Evolutionary conservation across 768 basidiomycete species (phyloP).

Genomic region (Gyrodon lividus): DNA sequence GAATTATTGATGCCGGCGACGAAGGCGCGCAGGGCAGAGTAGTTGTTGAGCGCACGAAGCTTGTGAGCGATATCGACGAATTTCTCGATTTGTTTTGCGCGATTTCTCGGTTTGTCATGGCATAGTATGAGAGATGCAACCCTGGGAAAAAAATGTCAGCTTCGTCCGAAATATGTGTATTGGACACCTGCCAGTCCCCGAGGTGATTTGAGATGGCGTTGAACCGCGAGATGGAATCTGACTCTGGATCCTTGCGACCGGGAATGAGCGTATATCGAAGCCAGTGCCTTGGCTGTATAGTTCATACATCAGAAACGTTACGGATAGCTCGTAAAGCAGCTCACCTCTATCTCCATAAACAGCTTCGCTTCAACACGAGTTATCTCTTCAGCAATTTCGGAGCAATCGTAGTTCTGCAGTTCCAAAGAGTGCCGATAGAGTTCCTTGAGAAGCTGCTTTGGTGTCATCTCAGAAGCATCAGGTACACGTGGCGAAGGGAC

Average conservation of each 20-base stretch:
- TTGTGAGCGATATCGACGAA: constrained; percentile 81
- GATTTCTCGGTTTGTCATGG: constrained; percentile 71
- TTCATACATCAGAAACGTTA: neutral
- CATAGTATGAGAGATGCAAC: constrained; percentile 88
- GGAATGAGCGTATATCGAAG: constrained; percentile 73
- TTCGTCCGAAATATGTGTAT: neutral
- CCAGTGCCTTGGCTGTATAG: constrained; percentile 79
- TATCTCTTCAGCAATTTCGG: constrained; percentile 82
- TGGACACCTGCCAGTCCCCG: constrained; percentile 65
- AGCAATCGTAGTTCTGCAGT: constrained; percentile 54
- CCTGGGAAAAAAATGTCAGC: constrained; percentile 49
- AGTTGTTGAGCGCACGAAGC: constrained; percentile 85
- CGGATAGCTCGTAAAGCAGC: constrained; percentile 13
- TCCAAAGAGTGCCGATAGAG: constrained; percentile 59
- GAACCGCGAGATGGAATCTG: constrained; percentile 71
- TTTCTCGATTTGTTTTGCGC: constrained; percentile 84
- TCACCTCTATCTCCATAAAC: constrained; percentile 77
- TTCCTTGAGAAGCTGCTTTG: constrained; percentile 63
- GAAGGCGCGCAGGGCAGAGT: constrained; percentile 88
- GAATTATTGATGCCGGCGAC: constrained; percentile 92
- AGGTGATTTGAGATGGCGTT: constrained; percentile 80
- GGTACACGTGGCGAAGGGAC: constrained; percentile 26
- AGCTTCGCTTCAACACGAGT: constrained; percentile 67
- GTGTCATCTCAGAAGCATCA: constrained; percentile 39
- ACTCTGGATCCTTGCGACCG: constrained; percentile 61